A percentile compares a stretch with the other conserved stretches of the same genome.
These are phyloP conservation scores for Sporothrix brasiliensis DNA, from an alignment of 2,329 filamentous ascomycete species.

Conservation along the genomic window DNA sequence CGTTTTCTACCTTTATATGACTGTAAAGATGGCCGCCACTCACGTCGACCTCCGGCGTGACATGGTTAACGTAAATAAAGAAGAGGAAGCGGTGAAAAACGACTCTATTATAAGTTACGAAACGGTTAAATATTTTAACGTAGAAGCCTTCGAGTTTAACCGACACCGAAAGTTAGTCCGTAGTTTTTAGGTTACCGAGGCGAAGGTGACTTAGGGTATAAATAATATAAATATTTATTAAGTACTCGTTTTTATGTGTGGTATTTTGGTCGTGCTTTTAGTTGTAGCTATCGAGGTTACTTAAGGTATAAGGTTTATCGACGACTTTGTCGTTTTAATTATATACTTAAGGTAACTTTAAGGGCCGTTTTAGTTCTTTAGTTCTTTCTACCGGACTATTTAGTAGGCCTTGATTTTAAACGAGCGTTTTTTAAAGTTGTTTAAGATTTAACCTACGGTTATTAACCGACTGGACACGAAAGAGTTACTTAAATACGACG, in stretches of 20 bases:
- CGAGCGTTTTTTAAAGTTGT: conserved; percentile 90
- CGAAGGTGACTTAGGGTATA: conserved; percentile 73
- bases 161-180: conserved; percentile 71
- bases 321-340: conserved; percentile 72
- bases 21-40: conserved; percentile 92
- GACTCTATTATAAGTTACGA: conserved; percentile 98
- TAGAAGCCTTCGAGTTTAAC: conserved; percentile 75
- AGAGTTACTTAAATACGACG: conserved; percentile 67
- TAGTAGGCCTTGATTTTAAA: conserved; percentile 98
- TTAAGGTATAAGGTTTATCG: conserved; percentile 64
- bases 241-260: conserved; percentile 77
- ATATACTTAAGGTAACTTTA: conserved; percentile 83
- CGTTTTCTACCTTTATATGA: conserved; percentile 95
- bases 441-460: conserved; percentile 93
- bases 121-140: conserved; percentile 89
- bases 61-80: conserved; percentile 92
- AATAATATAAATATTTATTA: conserved; percentile 81
- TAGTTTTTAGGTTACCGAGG: conserved; percentile 73
- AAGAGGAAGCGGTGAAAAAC: conserved; percentile 97
- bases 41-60: conserved; percentile 85
- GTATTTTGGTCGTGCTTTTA: conserved; percentile 70
- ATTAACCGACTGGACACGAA: conserved; percentile 70
- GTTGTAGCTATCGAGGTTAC: conserved; percentile 78
- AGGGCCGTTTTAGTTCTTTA: conserved; percentile 82
- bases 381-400: conserved; percentile 93